Evolutionary conservation across 495 filamentous ascomycete species (phyloP), one percentile per base, ranked within the genome.

Genomic region (Aeminium ludgeri): DNA sequence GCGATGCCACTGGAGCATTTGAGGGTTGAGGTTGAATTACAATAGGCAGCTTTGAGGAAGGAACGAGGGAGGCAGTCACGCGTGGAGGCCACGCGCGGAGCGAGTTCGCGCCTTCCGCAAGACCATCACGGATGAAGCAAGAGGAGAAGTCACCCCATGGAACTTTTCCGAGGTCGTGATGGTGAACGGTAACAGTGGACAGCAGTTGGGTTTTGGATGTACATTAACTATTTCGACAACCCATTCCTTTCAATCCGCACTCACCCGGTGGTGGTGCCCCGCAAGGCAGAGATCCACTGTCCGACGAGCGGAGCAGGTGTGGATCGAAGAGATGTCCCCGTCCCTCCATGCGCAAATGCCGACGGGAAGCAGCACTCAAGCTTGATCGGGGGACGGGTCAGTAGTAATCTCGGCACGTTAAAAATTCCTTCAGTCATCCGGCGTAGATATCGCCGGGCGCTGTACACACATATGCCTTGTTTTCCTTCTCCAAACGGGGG

Each of bases 381-480:
- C 82, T 93, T 89, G 86, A 82, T 92, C 92, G 86, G 80, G 73
- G 75, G 72, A 65, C 72, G 74, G 78, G 59, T 54, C 51, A 48
- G 53, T 10, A 53, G 66, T 58, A 49, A 52, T 97, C 76, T 95
- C 67, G 89, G 89, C 89, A 97, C 82, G 85, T 61, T 67, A 68
- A 78, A 65, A 36, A 37, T 57, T 87, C 89, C 89, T 96, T 96
- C 87, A 95, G 82, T 80, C 76, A 56, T 63, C 68, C 44, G 70
- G 74, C 81, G 86, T 80, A 62, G 72, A 58, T 62, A 63, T 63
- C 67, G 72, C 71, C 43, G 72, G 72, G 68, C 72, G 85, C 84
- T 95, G 89, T 97, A 97, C 89, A 97, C 89, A 97, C 86, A 82
- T 79, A 93, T 97, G 89, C 89, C 89, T 18, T 46, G 7, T 39